Evolutionary conservation across 2,329 filamentous ascomycete species (phyloP), one percentile per base, ranked within the genome.

Genomic region (Nothophaeocryptopus gaeumannii): DNA sequence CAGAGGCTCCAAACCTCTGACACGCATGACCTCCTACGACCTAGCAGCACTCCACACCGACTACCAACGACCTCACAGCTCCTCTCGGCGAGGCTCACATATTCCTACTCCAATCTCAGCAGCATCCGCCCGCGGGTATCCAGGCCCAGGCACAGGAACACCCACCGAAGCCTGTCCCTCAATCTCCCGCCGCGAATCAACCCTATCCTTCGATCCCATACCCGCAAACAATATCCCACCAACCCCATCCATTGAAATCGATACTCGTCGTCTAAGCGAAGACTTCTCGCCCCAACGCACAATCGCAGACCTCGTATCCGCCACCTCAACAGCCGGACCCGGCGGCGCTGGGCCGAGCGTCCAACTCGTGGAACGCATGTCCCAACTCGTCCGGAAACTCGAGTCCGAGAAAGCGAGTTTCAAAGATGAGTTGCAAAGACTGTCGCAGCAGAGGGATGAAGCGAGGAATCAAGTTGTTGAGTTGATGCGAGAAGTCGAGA

Each of bases 281-380:
- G 80, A 82, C 36, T 78, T 78, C 1, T 86, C 83, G 2, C 84
- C 84, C 1, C 82, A 83, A 34, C 83, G 85, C 51, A 82, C 86
- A 5, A 80, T 88, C 51, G 86, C 90, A 30, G 67, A 70, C 51
- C 59, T 70, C 41, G 58, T 70, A 38, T 62, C 58, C 48, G 20
- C 20, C 20, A 66, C 64, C 11, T 95, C 90, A 1, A 96, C 92
- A 0, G 86, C 89, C 8, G 92, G 85, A 0, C 55, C 58, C 2
- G 58, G 50, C 15, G 20, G 20, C 20, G 91, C 92, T 0, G 93
- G 93, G 0, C 93, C 93, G 0, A 92, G 87, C 0, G 92, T 99
- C 1, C 92, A 97, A 70, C 81, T 99, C 1, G 91, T 99, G 12
- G 93, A 97, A 72, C 83, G 92, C 45, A 95, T 99, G 89, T 95